Base-by-base conservation (phyloP, 768 basidiomycete genomes). In the Termitomyces sp. region DNA sequence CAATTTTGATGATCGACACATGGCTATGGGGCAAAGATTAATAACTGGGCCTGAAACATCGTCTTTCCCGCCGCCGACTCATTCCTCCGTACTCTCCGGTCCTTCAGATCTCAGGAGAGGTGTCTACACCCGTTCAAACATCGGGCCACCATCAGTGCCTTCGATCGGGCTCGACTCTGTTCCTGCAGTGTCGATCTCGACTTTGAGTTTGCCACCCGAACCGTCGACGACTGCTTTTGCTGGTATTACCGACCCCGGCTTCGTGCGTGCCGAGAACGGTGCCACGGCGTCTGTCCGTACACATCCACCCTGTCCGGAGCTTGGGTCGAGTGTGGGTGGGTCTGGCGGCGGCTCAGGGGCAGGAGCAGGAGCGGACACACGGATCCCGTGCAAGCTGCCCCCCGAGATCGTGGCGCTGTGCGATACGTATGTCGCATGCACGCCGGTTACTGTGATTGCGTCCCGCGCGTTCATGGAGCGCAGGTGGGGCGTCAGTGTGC, bases 401-500 rank as follows among this genome's bases (percentile, higher is more conserved):
- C 65, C 69, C 5, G 83, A 83, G 61, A 63, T 82, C 5, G 68
- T 74, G 51, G 72, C 72, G 0, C 63, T 84, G 3, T 55, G 77
- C n/a, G 72, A 80, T 38, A 73, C 77, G 5, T 78, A 76, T 36
- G 55, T 72, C 4, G 67, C 67, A 8, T 67, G 65, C 36, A 68
- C 69, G 5, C 82, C 82, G 9, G 54, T 83, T 10, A 69, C 77
- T 4, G 46, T 79, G 28, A 74, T 83, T 61, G 67, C 73, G 8
- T 74, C 79, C 1, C 71, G 61, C 3, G 59, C 64, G n/a, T 70
- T 70, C 16, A 54, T 73, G 6, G 38, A 49, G 20, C 40, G 65
- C 0, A 60, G 65, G 20, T 77, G 74, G 73, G 69, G 72, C 9
- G 56, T 72, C n/a, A 57, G 64, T 0, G 65, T 79, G 1, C 68